phyloP scores from a whole-genome alignment of 495 filamentous ascomycete species.

The Trichocladium antarcticum region DNA sequence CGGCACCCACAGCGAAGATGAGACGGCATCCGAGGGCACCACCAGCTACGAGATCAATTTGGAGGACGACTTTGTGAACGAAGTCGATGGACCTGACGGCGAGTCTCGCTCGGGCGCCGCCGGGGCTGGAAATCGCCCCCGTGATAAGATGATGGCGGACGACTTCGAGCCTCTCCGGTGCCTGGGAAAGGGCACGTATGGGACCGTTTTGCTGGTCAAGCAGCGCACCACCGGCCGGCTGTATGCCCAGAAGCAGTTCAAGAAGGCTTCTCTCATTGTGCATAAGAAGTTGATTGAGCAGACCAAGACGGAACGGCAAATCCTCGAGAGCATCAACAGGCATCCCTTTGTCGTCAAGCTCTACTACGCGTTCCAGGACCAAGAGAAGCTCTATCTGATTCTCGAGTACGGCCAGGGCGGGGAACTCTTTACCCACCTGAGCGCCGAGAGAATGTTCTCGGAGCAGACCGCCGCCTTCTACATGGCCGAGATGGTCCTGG shows the following conservation, averaged over 20 bases:
- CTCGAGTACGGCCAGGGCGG: slow-evolving; percentile 97
- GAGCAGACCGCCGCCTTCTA: slow-evolving; percentile 87
- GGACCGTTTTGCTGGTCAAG: slow-evolving; percentile 85
- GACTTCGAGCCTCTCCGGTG: slow-evolving; percentile 93
- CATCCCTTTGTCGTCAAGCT: slow-evolving; percentile 97
- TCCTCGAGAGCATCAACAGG: slow-evolving; percentile 87
- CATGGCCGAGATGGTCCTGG: slow-evolving; percentile 94
- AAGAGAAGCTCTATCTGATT: slow-evolving; percentile 93
- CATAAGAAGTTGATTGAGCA: slow-evolving; percentile 92
- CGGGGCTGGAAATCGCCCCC: slow-evolving; percentile 33
- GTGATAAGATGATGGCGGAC: slow-evolving; percentile 75
- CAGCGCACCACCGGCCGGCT: slow-evolving; percentile 77
- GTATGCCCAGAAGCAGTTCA: slow-evolving; percentile 96
- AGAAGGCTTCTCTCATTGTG: slow-evolving; percentile 84
- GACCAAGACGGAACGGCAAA: slow-evolving; percentile 88
- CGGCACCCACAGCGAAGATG: slow-evolving; percentile 31
- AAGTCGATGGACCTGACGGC: slow-evolving; percentile 42
- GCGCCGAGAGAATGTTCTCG: slow-evolving; percentile 80
- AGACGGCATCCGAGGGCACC: slow-evolving; percentile 31
- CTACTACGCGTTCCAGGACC: slow-evolving; percentile 97
- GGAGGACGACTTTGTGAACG: slow-evolving; percentile 76
- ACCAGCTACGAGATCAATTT: slow-evolving; percentile 80
- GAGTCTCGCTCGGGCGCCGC: slow-evolving; percentile 19
- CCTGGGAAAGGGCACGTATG: slow-evolving; percentile 90
- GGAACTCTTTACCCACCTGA: slow-evolving; percentile 84